These are phyloP conservation scores for Lachnellula cervina DNA, from an alignment of 2,329 filamentous ascomycete species.

Conservation along the genomic window DNA sequence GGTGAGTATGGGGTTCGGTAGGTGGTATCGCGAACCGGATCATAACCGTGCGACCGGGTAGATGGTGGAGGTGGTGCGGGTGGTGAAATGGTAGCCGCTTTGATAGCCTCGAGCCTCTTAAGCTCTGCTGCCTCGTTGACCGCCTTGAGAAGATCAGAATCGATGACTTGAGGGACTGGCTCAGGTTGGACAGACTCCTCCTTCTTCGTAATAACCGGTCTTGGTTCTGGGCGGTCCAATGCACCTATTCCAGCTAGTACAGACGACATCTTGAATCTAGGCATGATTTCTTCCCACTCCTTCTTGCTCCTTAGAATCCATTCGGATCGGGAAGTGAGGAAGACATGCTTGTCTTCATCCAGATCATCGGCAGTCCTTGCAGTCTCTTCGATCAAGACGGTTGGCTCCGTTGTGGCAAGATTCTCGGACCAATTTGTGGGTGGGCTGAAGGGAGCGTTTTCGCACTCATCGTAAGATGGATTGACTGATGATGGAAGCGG, in stretches of 20 bases:
- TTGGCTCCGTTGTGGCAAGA: conserved; percentile 9
- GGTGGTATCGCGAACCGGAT: conserved; percentile 14
- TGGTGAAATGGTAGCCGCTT: conserved; percentile 8
- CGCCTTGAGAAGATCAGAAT: conserved; percentile 6
- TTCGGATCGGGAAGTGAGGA: conserved; percentile 10
- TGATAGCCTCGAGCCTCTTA: not conserved
- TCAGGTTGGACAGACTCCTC: not conserved
- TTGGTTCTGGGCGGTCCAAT: conserved; percentile 4
- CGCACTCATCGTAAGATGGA: conserved; percentile 7
- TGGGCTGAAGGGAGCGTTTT: conserved; percentile 9
- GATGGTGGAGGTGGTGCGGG: conserved; percentile 10
- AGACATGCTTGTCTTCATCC: conserved; percentile 10
- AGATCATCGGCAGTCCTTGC: conserved; percentile 3
- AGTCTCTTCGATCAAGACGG: conserved; percentile 9
- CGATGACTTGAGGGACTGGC: not conserved
- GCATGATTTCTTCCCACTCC: conserved; percentile 6
- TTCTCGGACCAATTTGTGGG: conserved; percentile 10
- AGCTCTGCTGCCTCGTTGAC: conserved; percentile 5
- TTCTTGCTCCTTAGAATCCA: conserved; percentile 5
- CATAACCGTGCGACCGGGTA: conserved; percentile 12
- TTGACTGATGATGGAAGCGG: conserved; percentile 14
- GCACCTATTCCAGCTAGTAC: conserved; percentile 6
- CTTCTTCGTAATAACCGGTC: not conserved
- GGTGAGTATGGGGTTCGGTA: conserved; percentile 10
- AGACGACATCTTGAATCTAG: conserved; percentile 10